A percentile compares a stretch with the other conserved stretches of the same genome.
phyloP scores from a whole-genome alignment of 2,329 filamentous ascomycete species.

The Aspergillus brunneoviolaceus region DNA sequence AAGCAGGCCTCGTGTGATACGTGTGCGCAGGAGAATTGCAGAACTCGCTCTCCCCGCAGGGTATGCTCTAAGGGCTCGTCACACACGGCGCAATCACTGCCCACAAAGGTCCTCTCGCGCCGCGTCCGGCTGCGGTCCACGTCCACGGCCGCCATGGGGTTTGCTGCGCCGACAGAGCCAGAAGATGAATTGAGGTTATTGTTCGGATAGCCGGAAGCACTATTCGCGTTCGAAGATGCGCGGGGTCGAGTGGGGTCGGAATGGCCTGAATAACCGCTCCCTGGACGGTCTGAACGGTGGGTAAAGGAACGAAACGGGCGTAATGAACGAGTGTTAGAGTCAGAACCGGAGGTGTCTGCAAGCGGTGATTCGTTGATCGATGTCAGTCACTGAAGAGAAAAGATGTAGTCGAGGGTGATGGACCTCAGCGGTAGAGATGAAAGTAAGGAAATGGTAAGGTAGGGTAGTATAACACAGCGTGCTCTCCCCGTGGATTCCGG shows the following conservation, averaged over 20 bases:
- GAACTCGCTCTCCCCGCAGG: constrained; percentile 84
- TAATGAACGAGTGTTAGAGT: constrained; percentile 35
- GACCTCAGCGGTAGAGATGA: constrained; percentile 13
- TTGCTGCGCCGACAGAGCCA: constrained; percentile 39
- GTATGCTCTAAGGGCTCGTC: constrained; percentile 97
- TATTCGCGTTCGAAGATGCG: constrained; percentile 25
- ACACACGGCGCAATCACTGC: constrained; percentile 91
- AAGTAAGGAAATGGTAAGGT: constrained; percentile 9
- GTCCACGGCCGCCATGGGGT: constrained; percentile 64
- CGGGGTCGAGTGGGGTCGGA: constrained; percentile 26
- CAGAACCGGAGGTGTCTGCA: constrained; percentile 32
- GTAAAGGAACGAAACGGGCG: constrained; percentile 33
- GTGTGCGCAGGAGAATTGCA: constrained; percentile 96
- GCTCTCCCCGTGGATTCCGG: constrained; percentile 13
- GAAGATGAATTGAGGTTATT: constrained; percentile 33
- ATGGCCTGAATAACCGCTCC: constrained; percentile 29
- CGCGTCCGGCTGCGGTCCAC: constrained; percentile 75
- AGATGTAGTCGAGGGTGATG: constrained; percentile 6
- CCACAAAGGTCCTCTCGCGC: constrained; percentile 91
- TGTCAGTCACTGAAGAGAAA: constrained; percentile 22
- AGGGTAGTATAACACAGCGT: constrained; percentile 7
- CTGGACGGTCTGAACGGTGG: constrained; percentile 30
- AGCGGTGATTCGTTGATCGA: constrained; percentile 15
- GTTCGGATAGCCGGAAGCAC: constrained; percentile 22
- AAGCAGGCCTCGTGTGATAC: constrained; percentile 98